Evolutionary conservation across 1,284 basidiomycete species (phyloP), one percentile per base, ranked within the genome.

Genomic region (Apiotrichum akiyoshidainum): DNA sequence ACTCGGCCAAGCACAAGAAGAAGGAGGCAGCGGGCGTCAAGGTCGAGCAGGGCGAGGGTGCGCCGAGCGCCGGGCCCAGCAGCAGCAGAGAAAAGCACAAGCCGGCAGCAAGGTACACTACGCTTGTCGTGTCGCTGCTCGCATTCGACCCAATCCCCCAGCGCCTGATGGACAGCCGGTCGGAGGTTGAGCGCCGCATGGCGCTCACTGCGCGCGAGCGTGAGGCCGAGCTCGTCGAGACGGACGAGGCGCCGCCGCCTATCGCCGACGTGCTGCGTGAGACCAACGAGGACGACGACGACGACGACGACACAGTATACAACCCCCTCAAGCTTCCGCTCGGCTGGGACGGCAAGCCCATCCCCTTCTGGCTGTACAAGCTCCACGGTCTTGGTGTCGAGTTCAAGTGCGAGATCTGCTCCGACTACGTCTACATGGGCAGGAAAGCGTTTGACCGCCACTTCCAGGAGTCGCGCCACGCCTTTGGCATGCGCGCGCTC

Each of bases 351-450:
- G 93, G 93, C 44, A 96, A 95, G 74, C 94, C 95, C 17, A 99
- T 99, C 69, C 95, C 96, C 17, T 98, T 93, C 76, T 99, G 95
- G 95, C 75, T 99, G 60, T 99, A 95, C 81, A 99, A 98, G 78
- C 80, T 99, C 54, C 96, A 99, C 76, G 96, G 96, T 1, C 82
- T 99, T 22, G 94, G 95, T 33, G 94, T 97, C 52, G 93, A 97
- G 77, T 99, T 97, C 78, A 86, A 87, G 59, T 99, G 96, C 73
- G 95, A 99, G 80, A 97, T 99, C 69, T 99, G 96, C 76, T 95
- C 92, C 16, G 91, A 92, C 73, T 88, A 89, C 73, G 89, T 92
- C 13, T 95, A 95, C 75, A 94, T 94, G 87, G 94, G 94, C 66
- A 83, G 73, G 45, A 71, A 74, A 55, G 75, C 73, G 6, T 78